Base-by-base conservation (phyloP, 2,329 filamentous ascomycete species). In the Zasmidium cellare region DNA sequence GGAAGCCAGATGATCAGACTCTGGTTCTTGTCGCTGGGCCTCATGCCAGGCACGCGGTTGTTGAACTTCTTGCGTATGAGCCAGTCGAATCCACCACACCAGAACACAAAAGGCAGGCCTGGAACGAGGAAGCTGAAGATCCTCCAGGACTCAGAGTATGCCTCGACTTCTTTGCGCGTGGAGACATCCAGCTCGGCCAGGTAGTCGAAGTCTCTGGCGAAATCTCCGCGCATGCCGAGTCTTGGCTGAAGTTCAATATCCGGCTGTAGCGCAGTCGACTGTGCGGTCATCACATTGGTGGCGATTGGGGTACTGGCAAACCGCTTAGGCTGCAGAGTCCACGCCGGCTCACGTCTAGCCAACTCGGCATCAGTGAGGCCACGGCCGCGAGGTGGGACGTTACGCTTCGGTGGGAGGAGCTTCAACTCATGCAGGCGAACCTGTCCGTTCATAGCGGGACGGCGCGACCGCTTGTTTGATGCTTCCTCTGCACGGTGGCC, bases 21-120 rank as follows among this genome's bases (percentile, higher is more conserved):
- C 5, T 57, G 52, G 28, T 55, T 50, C 62, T 69, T 70, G 57
- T 65, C 55, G 47, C 56, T 41, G 41, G 51, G 28, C n/a, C 55
- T 53, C 55, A 68, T 67, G 46, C 56, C 58, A 49, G 38, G 56
- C 46, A 70, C 58, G 20, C 60, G 55, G 14, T 61, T 65, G 19
- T 56, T 38, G 23, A 57, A 65, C 51, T 57, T 57, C 41, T 51
- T 50, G n/a, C 46, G 35, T 46, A 67, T 65, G 56, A 55, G 16
- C 19, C 55, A 46, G 25, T 70, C 69, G 46, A 67, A 64, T 7
- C 48, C 35, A 2, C 69, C 68, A 6, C 64, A 45, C 18, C 60
- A 62, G 46, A 68, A 67, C 44, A 57, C 51, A 25, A 69, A 49
- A 6, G 68, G 57, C 3, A 66, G 47, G 12, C 62, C 53, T 16